Base-by-base conservation (phyloP, 2,329 filamentous ascomycete species). In the Raffaelea deltoideospora region DNA sequence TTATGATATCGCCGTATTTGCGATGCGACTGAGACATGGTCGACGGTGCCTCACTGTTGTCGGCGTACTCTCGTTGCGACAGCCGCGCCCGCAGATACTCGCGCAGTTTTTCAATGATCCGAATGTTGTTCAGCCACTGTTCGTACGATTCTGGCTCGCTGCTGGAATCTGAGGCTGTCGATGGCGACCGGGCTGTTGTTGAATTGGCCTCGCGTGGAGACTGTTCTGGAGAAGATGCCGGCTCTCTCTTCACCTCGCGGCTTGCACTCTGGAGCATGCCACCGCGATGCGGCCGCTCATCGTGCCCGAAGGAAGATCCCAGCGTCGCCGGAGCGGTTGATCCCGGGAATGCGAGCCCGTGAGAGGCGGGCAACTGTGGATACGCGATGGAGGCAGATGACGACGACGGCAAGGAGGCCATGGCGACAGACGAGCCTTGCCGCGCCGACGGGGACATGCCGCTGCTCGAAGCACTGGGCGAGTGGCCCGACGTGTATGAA, bases 401-500 rank as follows among this genome's bases (percentile, higher is more conserved):
- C 10, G 6, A 5, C 4, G 28, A 15, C 7, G 10, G n/a, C 50
- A 76, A 70, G 38, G 76, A 68, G 9, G 69, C 71, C 29, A 40
- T 37, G 28, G 34, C 14, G 18, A 37, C 31, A 5, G 35, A 14
- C 19, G 36, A 30, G 4, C 42, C 69, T 51, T 77, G 71, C 37
- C 77, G 69, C 11, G 70, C 72, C 31, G 69, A 65, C 1, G 79
- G 79, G 35, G 78, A 82, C 53, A 85, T 67, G 52, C 69, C 77
- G 40, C 77, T 70, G 33, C 71, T 73, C n/a, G 79, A 83, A 21
- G 77, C 74, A 45, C 65, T 70, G 3, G 81, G 81, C 7, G 81
- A 87, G 53, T 86, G 79, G 33, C 77, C 76, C 10, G 81, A 84
- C 28, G 74, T 76, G 59, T 86, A 86, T 1, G 81, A 86, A 51